These are phyloP conservation scores for Liriodendron chinense DNA, from an alignment of 164 flowering plant species.

Conservation along the genomic window DNA sequence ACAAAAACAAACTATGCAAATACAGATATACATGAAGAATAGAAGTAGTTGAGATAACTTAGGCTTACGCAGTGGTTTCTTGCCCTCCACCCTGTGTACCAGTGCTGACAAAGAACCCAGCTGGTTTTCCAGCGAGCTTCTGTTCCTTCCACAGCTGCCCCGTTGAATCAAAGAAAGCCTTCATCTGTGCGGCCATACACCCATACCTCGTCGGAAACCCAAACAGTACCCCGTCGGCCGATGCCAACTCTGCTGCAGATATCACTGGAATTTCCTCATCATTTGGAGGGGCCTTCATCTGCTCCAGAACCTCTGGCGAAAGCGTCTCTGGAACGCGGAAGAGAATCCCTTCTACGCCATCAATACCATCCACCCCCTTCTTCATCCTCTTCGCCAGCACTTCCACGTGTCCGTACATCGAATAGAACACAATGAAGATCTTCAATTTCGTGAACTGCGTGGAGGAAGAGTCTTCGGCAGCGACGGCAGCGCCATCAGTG, in stretches of 20 bases:
- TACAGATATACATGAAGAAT: background rate
- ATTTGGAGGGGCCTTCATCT: conserved; percentile 58
- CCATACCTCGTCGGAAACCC: conserved; percentile 88
- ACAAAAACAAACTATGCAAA: background rate
- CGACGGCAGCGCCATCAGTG: background rate
- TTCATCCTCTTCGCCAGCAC: conserved; percentile 54
- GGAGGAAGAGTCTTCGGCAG: conserved; percentile 8
- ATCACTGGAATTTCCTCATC: conserved; percentile 47
- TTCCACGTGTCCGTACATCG: conserved; percentile 75
- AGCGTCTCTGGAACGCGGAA: conserved; percentile 65
- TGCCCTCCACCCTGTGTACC: conserved; percentile 92
- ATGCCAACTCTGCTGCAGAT: conserved; percentile 41
- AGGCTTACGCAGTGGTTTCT: conserved; percentile 74
- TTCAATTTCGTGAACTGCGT: conserved; percentile 29
- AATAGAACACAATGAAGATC: conserved; percentile 62
- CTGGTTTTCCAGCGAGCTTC: conserved; percentile 68
- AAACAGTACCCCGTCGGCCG: conserved; percentile 65
- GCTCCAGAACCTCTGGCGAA: conserved; percentile 36
- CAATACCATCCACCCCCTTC: conserved; percentile 58
- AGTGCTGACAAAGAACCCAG: conserved; percentile 70
- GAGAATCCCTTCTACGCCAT: conserved; percentile 58
- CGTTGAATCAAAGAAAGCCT: conserved; percentile 69
- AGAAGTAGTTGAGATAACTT: background rate
- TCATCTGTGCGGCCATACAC: conserved; percentile 69
- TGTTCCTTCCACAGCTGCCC: conserved; percentile 61